Base-by-base conservation (phyloP, 2,329 filamentous ascomycete genomes). In the Epichloe sylvatica region DNA sequence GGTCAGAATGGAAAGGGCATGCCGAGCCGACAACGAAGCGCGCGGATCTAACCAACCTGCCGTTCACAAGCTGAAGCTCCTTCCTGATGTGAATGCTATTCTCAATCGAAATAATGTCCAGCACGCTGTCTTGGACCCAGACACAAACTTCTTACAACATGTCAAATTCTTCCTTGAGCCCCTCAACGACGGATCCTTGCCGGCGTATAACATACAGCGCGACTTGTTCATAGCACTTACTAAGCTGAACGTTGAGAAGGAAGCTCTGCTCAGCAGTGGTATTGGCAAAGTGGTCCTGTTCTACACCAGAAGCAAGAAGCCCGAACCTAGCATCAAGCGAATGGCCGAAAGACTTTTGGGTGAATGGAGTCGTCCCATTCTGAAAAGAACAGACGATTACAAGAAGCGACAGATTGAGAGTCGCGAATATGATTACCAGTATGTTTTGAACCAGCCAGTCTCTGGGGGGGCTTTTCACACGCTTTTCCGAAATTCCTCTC, bases 81-180 rank as follows among this genome's bases (percentile, higher is more conserved):
- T 98, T 15, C 90, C 91, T 1, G 84, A 95, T 64, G 92, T 98
- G 13, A 83, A 90, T 44, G 81, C 82, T 41, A 75, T 97, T 19
- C 77, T 98, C 52, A 96, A 94, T 65, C 86, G 89, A 60, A 94
- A 91, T 66, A 88, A 86, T 49, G 80, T 91, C 30, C 86, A 86
- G 61, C 76, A 87, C 57, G 84, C 86, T 33, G 82, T 97, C 46
- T 81, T 96, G 39, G 91, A 96, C 57, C 91, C 91, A 0, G 92
- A 98, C 62, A 94, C 85, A 62, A 96, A 97, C 70, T 84, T 98
- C 54, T 73, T 98, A 38, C 88, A 94, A 67, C 86, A 90, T 13
- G 88, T 98, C 61, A 89, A 91, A 63, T 97, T 94, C 76, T 97
- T 97, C 75, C 78, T 98, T 21, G 92, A 98, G 64, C 92, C 92